Evolutionary conservation across 2,329 filamentous ascomycete genomes (phyloP).

Genomic region (Alternaria sp.): DNA sequence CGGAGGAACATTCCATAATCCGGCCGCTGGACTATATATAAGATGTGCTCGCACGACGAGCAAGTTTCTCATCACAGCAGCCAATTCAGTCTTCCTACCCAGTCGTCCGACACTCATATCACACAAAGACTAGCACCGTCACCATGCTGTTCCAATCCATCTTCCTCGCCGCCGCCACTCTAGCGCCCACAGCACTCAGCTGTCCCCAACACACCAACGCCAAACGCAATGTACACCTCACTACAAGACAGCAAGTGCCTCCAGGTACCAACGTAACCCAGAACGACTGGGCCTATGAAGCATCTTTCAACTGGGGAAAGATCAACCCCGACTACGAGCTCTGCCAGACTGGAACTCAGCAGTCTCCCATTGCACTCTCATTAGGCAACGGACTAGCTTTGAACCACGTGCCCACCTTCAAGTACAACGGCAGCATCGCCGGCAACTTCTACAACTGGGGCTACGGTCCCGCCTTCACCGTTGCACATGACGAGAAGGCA

Average conservation of each 20-base stretch:
- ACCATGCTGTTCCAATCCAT: slow-evolving; percentile 21
- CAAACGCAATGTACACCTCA: slow-evolving; percentile 10
- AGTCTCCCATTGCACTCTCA: slow-evolving; percentile 57
- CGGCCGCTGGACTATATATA: neutral
- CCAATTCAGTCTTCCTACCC: neutral
- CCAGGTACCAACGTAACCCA: slow-evolving; percentile 10
- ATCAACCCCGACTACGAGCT: slow-evolving; percentile 50
- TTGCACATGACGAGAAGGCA: slow-evolving; percentile 40
- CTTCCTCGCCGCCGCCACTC: slow-evolving; percentile 1
- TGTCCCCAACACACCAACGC: slow-evolving; percentile 28
- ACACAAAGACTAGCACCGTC: neutral
- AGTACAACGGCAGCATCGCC: slow-evolving; percentile 45
- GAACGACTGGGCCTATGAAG: slow-evolving; percentile 28
- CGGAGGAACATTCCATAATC: neutral
- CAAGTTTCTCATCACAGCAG: neutral
- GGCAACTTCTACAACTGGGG: slow-evolving; percentile 59
- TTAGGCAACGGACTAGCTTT: slow-evolving; percentile 50
- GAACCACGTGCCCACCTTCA: slow-evolving; percentile 52
- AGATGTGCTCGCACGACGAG: neutral
- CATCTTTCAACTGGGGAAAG: slow-evolving; percentile 50
- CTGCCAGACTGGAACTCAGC: slow-evolving; percentile 60
- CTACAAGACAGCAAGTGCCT: slow-evolving; percentile 5
- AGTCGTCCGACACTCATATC: neutral
- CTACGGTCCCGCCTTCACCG: slow-evolving; percentile 56
- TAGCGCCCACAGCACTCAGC: slow-evolving; percentile 9